Percentiles rank a stretch among this genome's conserved stretches.
These are phyloP conservation scores for Neurospora tetraspora DNA, from an alignment of 495 filamentous ascomycete species.

Conservation along the genomic window DNA sequence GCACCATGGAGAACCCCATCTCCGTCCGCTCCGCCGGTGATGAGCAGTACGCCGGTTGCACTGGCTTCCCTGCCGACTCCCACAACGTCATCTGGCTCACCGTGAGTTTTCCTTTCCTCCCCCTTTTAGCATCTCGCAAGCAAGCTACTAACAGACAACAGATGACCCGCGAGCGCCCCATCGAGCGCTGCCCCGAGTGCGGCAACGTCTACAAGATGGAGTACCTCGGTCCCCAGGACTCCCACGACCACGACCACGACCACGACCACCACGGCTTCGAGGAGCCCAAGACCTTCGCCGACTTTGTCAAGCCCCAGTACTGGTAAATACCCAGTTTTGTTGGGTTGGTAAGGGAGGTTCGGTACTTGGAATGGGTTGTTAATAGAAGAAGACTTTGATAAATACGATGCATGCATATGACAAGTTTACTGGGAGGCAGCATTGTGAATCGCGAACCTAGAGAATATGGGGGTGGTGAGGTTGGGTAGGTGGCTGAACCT, in stretches of 20 bases:
- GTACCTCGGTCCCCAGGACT: slow-evolving; percentile 73
- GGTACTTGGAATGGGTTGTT: background rate
- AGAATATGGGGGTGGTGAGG: background rate
- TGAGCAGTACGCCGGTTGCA: slow-evolving; percentile 96
- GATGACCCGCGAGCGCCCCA: slow-evolving; percentile 81
- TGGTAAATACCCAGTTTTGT: slow-evolving; percentile 39
- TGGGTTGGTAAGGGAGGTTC: background rate
- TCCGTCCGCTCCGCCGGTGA: slow-evolving; percentile 80
- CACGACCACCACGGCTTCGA: slow-evolving; percentile 48
- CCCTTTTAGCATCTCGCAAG: background rate
- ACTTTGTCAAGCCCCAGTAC: slow-evolving; percentile 90
- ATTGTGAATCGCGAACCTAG: background rate
- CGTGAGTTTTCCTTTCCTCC: slow-evolving; percentile 37
- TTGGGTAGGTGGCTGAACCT: background rate
- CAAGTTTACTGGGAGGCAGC: background rate
- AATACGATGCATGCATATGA: background rate
- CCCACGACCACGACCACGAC: slow-evolving; percentile 39
- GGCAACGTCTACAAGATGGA: slow-evolving; percentile 94
- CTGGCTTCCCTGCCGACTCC: slow-evolving; percentile 83
- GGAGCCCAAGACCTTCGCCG: slow-evolving; percentile 86
- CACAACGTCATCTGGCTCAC: slow-evolving; percentile 85
- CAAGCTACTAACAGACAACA: slow-evolving; percentile 21
- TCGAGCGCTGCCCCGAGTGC: slow-evolving; percentile 92
- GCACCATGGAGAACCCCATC: slow-evolving; percentile 85
- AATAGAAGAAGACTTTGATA: slow-evolving; percentile 9